Evolutionary conservation across 2,329 filamentous ascomycete genomes (phyloP).

Genomic region (Sclerotinia trifoliorum): DNA sequence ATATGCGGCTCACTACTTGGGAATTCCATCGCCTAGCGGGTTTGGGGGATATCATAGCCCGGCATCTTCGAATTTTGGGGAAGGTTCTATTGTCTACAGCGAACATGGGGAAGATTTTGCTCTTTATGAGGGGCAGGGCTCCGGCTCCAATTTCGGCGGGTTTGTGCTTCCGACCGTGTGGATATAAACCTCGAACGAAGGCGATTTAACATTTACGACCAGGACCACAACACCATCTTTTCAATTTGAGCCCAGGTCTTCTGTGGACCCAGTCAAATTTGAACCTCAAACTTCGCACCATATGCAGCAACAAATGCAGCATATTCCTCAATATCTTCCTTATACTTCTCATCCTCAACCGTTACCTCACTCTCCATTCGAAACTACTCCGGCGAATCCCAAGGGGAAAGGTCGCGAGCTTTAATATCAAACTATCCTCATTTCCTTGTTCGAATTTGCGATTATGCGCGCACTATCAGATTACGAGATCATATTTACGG

Average conservation of each 20-base stretch:
- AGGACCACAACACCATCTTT: constrained; percentile 36
- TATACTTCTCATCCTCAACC: constrained; percentile 28
- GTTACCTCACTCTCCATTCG: constrained; percentile 31
- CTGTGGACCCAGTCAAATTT: constrained; percentile 31
- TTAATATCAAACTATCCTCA: constrained; percentile 30
- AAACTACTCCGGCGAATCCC: constrained; percentile 31
- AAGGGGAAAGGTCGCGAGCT: constrained; percentile 39
- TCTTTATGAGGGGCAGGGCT: constrained; percentile 40
- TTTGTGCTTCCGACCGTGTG: constrained; percentile 42
- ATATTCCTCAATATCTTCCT: constrained; percentile 26
- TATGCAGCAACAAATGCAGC: constrained; percentile 22
- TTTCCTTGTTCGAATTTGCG: constrained; percentile 28
- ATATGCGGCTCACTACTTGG: constrained; percentile 58
- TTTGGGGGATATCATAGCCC: constrained; percentile 54
- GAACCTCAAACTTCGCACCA: constrained; percentile 30
- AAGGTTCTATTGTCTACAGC: constrained; percentile 62
- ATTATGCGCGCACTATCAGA: constrained; percentile 12
- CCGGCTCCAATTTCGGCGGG: constrained; percentile 40
- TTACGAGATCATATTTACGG: constrained; percentile 16
- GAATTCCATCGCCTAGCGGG: constrained; percentile 61
- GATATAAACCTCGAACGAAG: constrained; percentile 40
- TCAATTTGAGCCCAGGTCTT: constrained; percentile 33
- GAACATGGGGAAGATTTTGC: constrained; percentile 54
- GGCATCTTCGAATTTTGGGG: constrained; percentile 60
- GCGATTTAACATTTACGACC: constrained; percentile 39